A percentile compares a stretch with the other conserved stretches of the same genome.
Evolutionary conservation across 495 filamentous ascomycete species (phyloP).

Genomic region (Chaetomidium leptoderma): DNA sequence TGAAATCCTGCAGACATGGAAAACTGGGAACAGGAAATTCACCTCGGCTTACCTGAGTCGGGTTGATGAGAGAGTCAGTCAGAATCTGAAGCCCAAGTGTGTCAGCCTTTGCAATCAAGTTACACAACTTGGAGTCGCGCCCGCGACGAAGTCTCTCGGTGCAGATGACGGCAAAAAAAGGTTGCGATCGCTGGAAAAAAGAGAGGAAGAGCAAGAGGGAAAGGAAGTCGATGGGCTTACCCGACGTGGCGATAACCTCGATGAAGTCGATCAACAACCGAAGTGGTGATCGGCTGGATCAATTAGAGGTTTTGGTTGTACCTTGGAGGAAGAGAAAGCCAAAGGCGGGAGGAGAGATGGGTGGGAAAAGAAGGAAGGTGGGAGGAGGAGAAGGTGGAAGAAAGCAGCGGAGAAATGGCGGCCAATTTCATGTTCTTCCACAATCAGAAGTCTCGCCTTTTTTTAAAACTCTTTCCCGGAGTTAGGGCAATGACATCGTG

Average conservation of each 20-base stretch:
- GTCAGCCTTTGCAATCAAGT: neutral
- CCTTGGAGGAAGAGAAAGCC: neutral
- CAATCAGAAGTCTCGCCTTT: neutral
- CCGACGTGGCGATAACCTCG: neutral
- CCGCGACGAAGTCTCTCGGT: neutral
- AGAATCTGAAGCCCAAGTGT: neutral
- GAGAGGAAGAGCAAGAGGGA: neutral
- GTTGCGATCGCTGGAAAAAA: neutral
- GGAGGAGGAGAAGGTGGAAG: neutral
- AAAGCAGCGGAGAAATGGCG: neutral
- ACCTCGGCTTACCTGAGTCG: neutral
- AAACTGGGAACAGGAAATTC: neutral
- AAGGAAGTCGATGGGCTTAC: neutral
- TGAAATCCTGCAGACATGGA: neutral
- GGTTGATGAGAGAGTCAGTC: too few relatives aligned
- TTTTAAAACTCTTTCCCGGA: neutral
- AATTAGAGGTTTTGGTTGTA: neutral
- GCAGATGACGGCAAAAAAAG: neutral
- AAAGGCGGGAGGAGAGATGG: neutral
- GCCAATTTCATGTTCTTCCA: neutral
- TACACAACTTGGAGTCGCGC: neutral
- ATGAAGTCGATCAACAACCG: neutral
- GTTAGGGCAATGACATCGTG: neutral
- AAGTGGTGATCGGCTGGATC: neutral
- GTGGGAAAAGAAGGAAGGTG: too few relatives aligned